Conservation (phyloP, 352 stramenopile genomes). For the Pseudoperonospora humuli region DNA sequence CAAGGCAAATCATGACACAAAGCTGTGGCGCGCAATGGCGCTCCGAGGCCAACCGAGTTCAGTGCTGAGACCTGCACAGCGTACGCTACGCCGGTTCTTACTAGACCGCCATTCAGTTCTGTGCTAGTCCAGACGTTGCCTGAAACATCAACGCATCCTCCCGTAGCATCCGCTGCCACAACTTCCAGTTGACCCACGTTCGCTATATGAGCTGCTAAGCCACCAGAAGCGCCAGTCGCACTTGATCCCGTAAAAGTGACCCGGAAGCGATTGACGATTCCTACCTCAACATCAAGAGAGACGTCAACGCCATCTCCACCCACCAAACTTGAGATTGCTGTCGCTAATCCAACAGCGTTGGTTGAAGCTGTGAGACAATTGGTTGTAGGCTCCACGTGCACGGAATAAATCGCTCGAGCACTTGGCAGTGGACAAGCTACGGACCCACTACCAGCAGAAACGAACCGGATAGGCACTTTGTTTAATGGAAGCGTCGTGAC, state of each 20-base stretch:
- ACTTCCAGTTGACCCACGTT: conserved; percentile 39
- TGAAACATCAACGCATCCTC: conserved; percentile 36
- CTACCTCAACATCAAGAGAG: conserved; percentile 36
- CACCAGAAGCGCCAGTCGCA: conserved; percentile 32
- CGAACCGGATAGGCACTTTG: conserved; percentile 33
- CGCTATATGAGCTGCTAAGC: conserved; percentile 8
- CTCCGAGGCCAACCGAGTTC: conserved; percentile 79
- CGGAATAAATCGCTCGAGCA: conserved; percentile 28
- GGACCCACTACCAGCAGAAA: conserved; percentile 4
- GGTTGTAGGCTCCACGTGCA: conserved; percentile 47
- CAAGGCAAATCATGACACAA: conserved; percentile 50
- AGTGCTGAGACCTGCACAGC: conserved; percentile 86
- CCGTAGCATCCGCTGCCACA: conserved; percentile 44
- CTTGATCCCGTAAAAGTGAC: conserved; percentile 86
- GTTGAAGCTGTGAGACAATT: conserved; percentile 37
- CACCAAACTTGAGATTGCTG: conserved; percentile 34
- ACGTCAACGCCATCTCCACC: conserved; percentile 50
- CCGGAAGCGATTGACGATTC: conserved; percentile 37
- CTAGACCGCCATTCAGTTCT: conserved; percentile 67
- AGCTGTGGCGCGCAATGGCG: conserved; percentile 31
- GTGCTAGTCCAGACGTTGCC: conserved; percentile 59
- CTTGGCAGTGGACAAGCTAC: conserved; percentile 34
- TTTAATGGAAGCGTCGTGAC: conserved; percentile 23
- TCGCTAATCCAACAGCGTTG: conserved; percentile 17
- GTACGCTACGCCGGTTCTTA: conserved; percentile 81